Conservation (phyloP, 2,329 filamentous ascomycete genomes). For the Aspergillus phoenicis region DNA sequence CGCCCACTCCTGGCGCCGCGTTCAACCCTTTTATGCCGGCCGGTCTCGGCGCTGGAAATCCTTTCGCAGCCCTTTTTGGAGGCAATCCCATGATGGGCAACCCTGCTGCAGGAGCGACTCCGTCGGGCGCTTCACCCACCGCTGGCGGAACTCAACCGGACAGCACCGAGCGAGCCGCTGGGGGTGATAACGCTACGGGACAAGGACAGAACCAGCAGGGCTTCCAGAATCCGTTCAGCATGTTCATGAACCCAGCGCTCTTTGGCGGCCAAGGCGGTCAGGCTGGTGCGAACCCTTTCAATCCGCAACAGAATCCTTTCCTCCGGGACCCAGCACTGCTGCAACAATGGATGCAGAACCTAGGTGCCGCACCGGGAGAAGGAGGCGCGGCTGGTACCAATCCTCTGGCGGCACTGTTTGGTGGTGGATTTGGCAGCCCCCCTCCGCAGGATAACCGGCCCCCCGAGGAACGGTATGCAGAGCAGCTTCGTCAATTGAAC, state of each 20-base stretch:
- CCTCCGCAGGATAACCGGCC: constrained; percentile 78
- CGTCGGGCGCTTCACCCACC: constrained; percentile 33
- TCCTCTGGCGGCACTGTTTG: constrained; percentile 52
- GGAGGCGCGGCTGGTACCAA: constrained; percentile 42
- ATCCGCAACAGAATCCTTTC: constrained; percentile 55
- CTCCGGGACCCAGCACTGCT: constrained; percentile 63
- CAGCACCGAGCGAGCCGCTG: constrained; percentile 32
- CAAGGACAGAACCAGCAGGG: constrained; percentile 42
- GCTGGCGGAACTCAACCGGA: constrained; percentile 33
- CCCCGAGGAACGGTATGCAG: constrained; percentile 89
- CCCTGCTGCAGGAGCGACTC: constrained; percentile 25
- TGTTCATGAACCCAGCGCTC: constrained; percentile 51
- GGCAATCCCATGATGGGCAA: constrained; percentile 30
- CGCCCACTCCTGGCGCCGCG: constrained; percentile 43
- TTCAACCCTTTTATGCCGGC: constrained; percentile 38
- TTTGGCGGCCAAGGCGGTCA: constrained; percentile 41
- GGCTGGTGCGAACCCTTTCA: constrained; percentile 50
- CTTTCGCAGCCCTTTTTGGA: constrained; percentile 63
- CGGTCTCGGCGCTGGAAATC: constrained; percentile 50
- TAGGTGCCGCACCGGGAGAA: constrained; percentile 44
- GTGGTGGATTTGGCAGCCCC: constrained; percentile 50
- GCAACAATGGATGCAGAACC: constrained; percentile 57
- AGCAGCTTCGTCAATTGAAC: constrained; percentile 88
- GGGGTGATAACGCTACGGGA: constrained; percentile 31
- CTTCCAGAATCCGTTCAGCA: constrained; percentile 68